Base-by-base conservation (phyloP, 306 rosid species). In the Vigna nakashimae region DNA sequence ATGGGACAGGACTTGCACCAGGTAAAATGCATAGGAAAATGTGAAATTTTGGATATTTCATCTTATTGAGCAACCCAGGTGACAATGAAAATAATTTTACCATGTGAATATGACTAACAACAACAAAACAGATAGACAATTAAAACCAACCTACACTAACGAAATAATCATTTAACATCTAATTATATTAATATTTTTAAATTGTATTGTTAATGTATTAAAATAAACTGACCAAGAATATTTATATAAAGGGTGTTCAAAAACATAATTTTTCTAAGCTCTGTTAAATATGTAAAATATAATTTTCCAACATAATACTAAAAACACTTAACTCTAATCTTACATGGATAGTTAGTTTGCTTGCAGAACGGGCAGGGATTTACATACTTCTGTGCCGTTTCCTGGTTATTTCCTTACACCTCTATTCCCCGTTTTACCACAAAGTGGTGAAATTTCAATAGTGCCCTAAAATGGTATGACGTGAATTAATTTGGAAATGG, bases 341-440 rank as follows among this genome's bases (percentile, higher is more conserved):
- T 30, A 9, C 63, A 32, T 8, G 58, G 62, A 59, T 18, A 14
- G 48, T n/a, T 49, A 49, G 22, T 78, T 59, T 69, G 59, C 14
- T 53, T 78, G 36, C 24, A 12, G 76, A 38, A 71, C 14, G 52
- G 38, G 24, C 24, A 15, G 69, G 59, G 67, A 42, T 73, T 15
- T 20, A 38, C 11, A 48, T 48, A n/a, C 15, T 40, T 10, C 10
- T 13, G 36, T 22, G 38, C 36, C 72, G 45, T 65, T 71, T 50
- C 65, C 73, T 6, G 45, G 0, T 9, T 40, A 7, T 9, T 9
- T 42, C 13, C 46, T 42, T 42, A 0, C 48, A 52, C 30, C 30
- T 40, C 28, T 40, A 55, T 34, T 48, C 10, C 42, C 34, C 6
- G 12, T 17, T 7, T 64, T n/a, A 74, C 50, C 65, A 20, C 72